Conservation (phyloP, 2,329 filamentous ascomycete genomes). For the Pestalotiopsis sp. region DNA sequence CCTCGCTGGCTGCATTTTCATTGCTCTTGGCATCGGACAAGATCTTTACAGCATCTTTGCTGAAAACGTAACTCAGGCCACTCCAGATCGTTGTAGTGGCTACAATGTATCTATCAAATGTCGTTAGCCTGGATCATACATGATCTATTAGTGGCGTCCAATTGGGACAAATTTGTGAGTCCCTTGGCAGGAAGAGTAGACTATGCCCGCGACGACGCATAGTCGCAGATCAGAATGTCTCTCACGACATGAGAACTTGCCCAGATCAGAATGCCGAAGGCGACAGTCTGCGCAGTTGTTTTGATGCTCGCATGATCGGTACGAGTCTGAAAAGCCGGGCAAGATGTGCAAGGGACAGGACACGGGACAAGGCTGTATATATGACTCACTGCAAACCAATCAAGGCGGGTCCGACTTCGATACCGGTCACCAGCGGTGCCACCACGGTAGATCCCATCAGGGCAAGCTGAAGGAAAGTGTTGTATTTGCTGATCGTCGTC, state of each 20-base stretch:
- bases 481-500: conserved; percentile 85
- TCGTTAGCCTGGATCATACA: conserved; percentile 28
- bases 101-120: conserved; percentile 70
- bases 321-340: neutral
- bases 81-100: conserved; percentile 92
- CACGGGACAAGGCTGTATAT: conserved; percentile 6
- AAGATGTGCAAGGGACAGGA: neutral
- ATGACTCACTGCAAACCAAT: conserved; percentile 63
- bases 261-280: neutral
- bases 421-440: conserved; percentile 68
- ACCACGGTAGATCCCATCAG: conserved; percentile 85
- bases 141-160: neutral
- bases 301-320: neutral
- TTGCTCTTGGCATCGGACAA: conserved; percentile 44
- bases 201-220: neutral
- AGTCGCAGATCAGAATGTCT: neutral
- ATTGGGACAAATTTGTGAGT: neutral
- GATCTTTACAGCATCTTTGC: conserved; percentile 90
- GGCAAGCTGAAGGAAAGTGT: conserved; percentile 87
- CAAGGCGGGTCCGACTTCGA: conserved; percentile 56
- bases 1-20: neutral
- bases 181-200: neutral
- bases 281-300: neutral
- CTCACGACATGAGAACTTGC: neutral
- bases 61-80: conserved; percentile 87